Base-by-base conservation (phyloP, 306 rosid species). In the Prunus mira region DNA sequence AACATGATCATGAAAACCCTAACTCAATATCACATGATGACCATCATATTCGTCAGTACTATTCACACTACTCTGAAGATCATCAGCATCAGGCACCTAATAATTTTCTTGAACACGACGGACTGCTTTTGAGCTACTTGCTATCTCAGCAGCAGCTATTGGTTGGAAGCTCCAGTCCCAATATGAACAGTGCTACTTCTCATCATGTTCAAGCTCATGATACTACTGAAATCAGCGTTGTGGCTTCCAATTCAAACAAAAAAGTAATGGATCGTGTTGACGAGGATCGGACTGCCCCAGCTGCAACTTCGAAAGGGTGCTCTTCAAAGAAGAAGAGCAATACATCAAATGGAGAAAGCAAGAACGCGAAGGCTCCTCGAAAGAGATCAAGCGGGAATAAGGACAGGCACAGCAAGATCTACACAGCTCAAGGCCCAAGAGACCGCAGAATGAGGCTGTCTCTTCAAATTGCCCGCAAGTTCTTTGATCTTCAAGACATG, bases 351-450 rank as follows among this genome's bases (percentile, higher is more conserved):
- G 17, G 64, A 28, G 74, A 46, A 56, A 49, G 58, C n/a, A 63
- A 68, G 24, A 74, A 75, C 55, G 62, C 41, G 6, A 68, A 51
- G 1, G 32, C 38, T 32, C 81, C 75, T 18, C 78, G 82, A n/a
- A 79, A 78, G 74, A 85, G 85, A 62, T 12, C 5, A 49, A 79
- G 47, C 10, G 85, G 87, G 67, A 86, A 82, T 83, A 87, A 88
- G 63, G 89, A 85, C 72, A 77, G 91, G 41, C 91, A 88, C 74
- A 88, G 91, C 82, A 88, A 88, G 86, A 88, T 88, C 86, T 78
- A 65, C 73, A 88, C 91, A 1, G 88, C 87, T 4, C 85, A 79
- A 68, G 91, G 91, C 41, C 87, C 85, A 1, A 78, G 91, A 71
- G 91, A 85, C 50, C 64, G 91, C 22, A 64, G 91, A 65, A 88